Conservation (phyloP, 2,329 filamentous ascomycete genomes). For the Intubia oerlemansii region DNA sequence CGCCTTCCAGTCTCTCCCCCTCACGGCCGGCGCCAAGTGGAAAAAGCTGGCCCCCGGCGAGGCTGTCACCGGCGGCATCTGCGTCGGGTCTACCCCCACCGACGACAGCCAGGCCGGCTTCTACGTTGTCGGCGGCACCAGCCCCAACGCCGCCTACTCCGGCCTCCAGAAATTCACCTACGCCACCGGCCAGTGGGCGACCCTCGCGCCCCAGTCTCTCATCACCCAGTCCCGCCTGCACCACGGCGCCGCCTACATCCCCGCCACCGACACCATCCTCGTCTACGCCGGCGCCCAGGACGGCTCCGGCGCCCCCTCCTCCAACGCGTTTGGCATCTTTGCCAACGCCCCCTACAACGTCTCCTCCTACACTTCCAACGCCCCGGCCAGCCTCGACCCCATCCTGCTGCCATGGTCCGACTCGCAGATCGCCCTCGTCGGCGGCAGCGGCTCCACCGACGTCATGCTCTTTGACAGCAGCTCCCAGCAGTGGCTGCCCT, state of each 20-base stretch:
- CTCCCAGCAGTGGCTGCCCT: slow-evolving; percentile 41
- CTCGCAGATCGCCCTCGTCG: slow-evolving; percentile 50
- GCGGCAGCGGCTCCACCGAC: slow-evolving; percentile 44
- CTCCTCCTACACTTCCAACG: slow-evolving; percentile 30
- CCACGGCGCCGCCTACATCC: slow-evolving; percentile 59
- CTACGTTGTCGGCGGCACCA: slow-evolving; percentile 61
- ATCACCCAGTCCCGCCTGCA: slow-evolving; percentile 48
- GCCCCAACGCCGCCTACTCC: slow-evolving; percentile 32
- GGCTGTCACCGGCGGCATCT: slow-evolving; percentile 53
- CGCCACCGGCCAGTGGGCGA: slow-evolving; percentile 29
- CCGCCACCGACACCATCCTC: slow-evolving; percentile 47
- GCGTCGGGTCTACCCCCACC: slow-evolving; percentile 46
- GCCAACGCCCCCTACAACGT: slow-evolving; percentile 44
- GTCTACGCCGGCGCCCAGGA: slow-evolving; percentile 60
- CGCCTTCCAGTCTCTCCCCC: slow-evolving; percentile 52
- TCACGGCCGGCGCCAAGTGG: slow-evolving; percentile 56
- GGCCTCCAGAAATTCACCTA: slow-evolving; percentile 53
- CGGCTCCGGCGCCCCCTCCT: slow-evolving; percentile 33
- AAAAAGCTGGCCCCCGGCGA: slow-evolving; percentile 40
- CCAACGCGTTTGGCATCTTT: slow-evolving; percentile 54
- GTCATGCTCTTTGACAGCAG: slow-evolving; percentile 51
- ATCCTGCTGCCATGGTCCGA: slow-evolving; percentile 56
- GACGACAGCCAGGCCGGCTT: slow-evolving; percentile 40
- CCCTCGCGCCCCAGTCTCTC: slow-evolving; percentile 19
- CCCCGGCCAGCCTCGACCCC: slow-evolving; percentile 41